Evolutionary conservation across 306 rosid species (phyloP).

Genomic region (Cucurbita argyrosperma): DNA sequence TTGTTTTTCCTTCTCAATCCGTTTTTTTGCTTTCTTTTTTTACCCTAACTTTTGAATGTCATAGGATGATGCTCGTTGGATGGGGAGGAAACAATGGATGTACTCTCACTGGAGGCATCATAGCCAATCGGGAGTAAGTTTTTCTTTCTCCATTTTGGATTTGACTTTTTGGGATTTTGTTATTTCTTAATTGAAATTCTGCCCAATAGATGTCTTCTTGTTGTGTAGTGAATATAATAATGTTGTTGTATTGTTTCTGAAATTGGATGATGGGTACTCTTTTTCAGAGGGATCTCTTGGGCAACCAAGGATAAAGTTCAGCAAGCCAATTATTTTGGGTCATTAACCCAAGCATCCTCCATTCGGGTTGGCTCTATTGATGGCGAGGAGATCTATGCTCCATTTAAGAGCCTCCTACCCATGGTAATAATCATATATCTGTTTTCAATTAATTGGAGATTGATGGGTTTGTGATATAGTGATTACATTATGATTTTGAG

Average conservation of each 20-base stretch:
- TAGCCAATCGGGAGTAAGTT: constrained; percentile 79
- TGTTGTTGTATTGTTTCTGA: background rate
- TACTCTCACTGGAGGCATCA: constrained; percentile 82
- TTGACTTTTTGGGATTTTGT: too few species aligned
- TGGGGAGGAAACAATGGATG: constrained; percentile 98
- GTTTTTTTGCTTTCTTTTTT: background rate
- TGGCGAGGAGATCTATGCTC: constrained; percentile 93
- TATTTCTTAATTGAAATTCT: too few species aligned
- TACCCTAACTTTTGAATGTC: background rate
- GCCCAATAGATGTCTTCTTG: too few species aligned
- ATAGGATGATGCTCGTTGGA: constrained; percentile 92
- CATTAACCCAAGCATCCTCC: constrained; percentile 84
- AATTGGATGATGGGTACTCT: constrained; percentile 1
- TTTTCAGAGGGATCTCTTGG: constrained; percentile 88
- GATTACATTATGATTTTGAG: background rate
- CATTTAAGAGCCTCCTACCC: constrained; percentile 89
- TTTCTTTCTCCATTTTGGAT: too few species aligned
- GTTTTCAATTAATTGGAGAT: background rate
- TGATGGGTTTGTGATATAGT: background rate
- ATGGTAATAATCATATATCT: constrained; percentile 40
- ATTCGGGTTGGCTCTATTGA: constrained; percentile 81
- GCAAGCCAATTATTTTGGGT: constrained; percentile 88
- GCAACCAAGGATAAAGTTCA: constrained; percentile 94
- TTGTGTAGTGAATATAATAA: background rate
- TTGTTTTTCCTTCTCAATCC: background rate